phyloP scores from a whole-genome alignment of 2,329 filamentous ascomycete genomes.

The Fusarium praegraminearum region DNA sequence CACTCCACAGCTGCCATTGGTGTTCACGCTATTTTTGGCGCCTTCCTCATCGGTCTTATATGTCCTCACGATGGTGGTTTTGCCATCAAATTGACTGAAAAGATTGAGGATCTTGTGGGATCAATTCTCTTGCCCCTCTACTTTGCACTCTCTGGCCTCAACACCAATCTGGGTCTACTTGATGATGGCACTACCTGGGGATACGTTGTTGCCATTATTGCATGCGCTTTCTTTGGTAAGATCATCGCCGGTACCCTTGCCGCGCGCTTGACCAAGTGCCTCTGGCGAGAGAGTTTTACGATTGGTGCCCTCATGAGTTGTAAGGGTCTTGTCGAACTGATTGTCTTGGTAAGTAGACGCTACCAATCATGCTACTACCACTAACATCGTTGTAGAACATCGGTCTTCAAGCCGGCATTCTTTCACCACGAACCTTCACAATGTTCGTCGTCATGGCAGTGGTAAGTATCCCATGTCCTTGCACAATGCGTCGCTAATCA shows the following conservation, averaged over 20 bases:
- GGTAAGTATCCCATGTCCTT: slow-evolving; percentile 36
- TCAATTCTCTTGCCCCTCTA: slow-evolving; percentile 90
- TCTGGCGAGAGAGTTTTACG: slow-evolving; percentile 91
- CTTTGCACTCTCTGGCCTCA: slow-evolving; percentile 91
- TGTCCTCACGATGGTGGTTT: slow-evolving; percentile 92
- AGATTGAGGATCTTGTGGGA: slow-evolving; percentile 90
- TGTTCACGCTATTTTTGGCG: slow-evolving; percentile 94
- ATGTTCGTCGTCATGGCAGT: slow-evolving; percentile 96
- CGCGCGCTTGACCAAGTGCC: slow-evolving; percentile 74
- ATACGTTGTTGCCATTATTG: slow-evolving; percentile 86
- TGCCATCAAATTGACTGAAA: slow-evolving; percentile 90
- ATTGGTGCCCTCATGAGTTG: slow-evolving; percentile 96
- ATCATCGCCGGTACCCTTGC: slow-evolving; percentile 85
- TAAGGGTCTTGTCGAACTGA: slow-evolving; percentile 93
- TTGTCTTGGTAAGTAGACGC: slow-evolving; percentile 77
- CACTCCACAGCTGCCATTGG: slow-evolving; percentile 73
- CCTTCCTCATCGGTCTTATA: slow-evolving; percentile 89
- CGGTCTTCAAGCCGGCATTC: slow-evolving; percentile 83
- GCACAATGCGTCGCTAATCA: slow-evolving; percentile 1
- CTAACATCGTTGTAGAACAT: slow-evolving; percentile 64
- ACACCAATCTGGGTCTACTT: slow-evolving; percentile 86
- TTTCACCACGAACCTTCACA: slow-evolving; percentile 85
- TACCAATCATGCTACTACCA: accelerated
- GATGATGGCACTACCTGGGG: slow-evolving; percentile 87
- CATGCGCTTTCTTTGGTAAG: slow-evolving; percentile 86